Conservation (phyloP, 2,329 filamentous ascomycete genomes). For the Huntiella savannae region DNA sequence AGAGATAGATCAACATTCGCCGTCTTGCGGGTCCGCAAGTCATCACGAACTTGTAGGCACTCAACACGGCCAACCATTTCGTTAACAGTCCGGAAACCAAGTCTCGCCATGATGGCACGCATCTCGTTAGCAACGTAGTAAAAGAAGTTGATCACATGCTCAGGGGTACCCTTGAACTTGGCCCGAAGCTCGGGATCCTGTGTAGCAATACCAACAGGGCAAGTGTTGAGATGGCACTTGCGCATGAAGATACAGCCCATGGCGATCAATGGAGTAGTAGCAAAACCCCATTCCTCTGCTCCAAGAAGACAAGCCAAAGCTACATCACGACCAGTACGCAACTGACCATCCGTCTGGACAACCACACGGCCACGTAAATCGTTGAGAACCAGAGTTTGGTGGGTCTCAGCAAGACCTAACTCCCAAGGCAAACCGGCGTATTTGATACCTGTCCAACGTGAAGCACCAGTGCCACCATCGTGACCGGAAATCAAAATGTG, state of each 20-base stretch:
- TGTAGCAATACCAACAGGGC: slow-evolving; percentile 86
- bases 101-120: slow-evolving; percentile 87
- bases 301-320: slow-evolving; percentile 87
- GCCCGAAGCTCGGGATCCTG: slow-evolving; percentile 86
- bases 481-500: slow-evolving; percentile 95
- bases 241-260: slow-evolving; percentile 96
- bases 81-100: slow-evolving; percentile 87
- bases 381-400: slow-evolving; percentile 89
- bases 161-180: slow-evolving; percentile 83
- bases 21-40: slow-evolving; percentile 73
- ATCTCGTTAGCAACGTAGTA: slow-evolving; percentile 95
- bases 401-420: slow-evolving; percentile 85
- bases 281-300: slow-evolving; percentile 97
- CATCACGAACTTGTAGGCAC: slow-evolving; percentile 67
- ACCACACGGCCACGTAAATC: slow-evolving; percentile 89
- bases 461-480: slow-evolving; percentile 91
- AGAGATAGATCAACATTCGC: slow-evolving; percentile 84
- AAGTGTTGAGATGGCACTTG: slow-evolving; percentile 56
- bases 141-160: slow-evolving; percentile 98
- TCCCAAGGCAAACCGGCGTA: slow-evolving; percentile 96
- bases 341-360: slow-evolving; percentile 88
- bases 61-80: slow-evolving; percentile 95
- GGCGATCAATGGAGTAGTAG: slow-evolving; percentile 81
- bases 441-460: slow-evolving; percentile 96
- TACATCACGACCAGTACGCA: slow-evolving; percentile 81